phyloP scores from a whole-genome alignment of 83 land plant genomes.

The Diphasiastrum complanatum region DNA sequence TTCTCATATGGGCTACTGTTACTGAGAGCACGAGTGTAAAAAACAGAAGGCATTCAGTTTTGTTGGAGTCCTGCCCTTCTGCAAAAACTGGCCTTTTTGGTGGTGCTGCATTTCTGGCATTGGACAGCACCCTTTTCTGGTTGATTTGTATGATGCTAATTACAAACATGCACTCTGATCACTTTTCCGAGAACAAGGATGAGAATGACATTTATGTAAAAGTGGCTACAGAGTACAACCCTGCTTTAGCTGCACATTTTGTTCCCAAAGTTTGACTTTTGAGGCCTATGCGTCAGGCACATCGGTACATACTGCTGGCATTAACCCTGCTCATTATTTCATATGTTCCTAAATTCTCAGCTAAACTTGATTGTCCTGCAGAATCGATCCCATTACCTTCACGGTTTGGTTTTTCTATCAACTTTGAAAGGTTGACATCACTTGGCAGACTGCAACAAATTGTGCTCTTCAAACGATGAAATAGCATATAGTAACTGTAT shows the following conservation, averaged over 20 bases:
- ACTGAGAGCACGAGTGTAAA: slow-evolving; percentile 51
- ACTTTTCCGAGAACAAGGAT: slow-evolving; percentile 47
- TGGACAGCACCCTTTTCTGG: slow-evolving; percentile 82
- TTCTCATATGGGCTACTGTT: slow-evolving; percentile 78
- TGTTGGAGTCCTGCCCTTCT: slow-evolving; percentile 54
- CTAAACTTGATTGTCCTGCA: too few species aligned
- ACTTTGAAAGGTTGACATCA: too few species aligned
- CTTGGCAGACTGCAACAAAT: too few species aligned
- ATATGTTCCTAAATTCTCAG: too few species aligned
- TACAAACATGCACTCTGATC: slow-evolving; percentile 72
- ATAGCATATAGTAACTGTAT: too few species aligned
- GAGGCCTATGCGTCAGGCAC: too few species aligned
- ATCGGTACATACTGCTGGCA: too few species aligned
- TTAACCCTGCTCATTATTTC: too few species aligned
- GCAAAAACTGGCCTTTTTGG: slow-evolving; percentile 96
- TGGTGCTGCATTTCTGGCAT: slow-evolving; percentile 84
- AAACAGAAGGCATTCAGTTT: slow-evolving; percentile 38
- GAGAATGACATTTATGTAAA: slow-evolving; percentile 48
- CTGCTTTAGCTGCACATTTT: slow-evolving; percentile 20
- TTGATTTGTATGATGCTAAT: slow-evolving; percentile 75
- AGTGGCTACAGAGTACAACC: slow-evolving; percentile 11
- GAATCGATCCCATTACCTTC: too few species aligned
- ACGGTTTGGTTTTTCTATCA: too few species aligned
- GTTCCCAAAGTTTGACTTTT: slow-evolving; percentile 16
- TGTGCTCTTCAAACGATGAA: too few species aligned